These are phyloP conservation scores for Ophiostoma quercus DNA, from an alignment of 2,329 filamentous ascomycete genomes.

Conservation along the genomic window DNA sequence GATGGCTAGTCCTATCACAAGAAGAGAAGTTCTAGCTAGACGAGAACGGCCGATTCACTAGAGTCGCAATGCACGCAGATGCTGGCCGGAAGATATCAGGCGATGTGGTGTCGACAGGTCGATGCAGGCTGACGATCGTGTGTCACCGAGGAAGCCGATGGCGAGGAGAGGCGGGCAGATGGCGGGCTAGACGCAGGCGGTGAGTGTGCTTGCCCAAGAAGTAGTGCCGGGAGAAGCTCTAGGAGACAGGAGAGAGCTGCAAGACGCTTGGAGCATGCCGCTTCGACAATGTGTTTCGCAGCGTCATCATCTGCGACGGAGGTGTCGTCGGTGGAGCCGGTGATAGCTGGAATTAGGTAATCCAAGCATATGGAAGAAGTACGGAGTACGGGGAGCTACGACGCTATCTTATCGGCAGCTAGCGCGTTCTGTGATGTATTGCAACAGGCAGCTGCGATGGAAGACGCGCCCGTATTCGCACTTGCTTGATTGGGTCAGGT, in stretches of 20 bases:
- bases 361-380: not conserved
- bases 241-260: not conserved
- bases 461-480: slow-evolving; percentile 2
- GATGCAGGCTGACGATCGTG: not conserved
- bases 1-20: not conserved
- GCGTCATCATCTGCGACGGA: slow-evolving; percentile 18
- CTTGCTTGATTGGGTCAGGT: not conserved
- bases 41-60: not conserved
- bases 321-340: slow-evolving; percentile 4
- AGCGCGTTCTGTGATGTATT: not conserved
- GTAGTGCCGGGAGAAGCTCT: not conserved
- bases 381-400: not conserved
- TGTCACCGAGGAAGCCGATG: slow-evolving; percentile 20
- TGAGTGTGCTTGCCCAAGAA: not conserved
- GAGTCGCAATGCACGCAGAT: not conserved
- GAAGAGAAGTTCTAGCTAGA: not conserved
- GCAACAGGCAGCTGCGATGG: slow-evolving; percentile 2
- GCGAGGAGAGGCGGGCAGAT: not conserved
- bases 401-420: slow-evolving; percentile 10
- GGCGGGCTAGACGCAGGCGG: not conserved
- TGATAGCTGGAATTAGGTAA: slow-evolving; percentile 7
- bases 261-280: not conserved
- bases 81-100: not conserved
- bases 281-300: not conserved
- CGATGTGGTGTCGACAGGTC: not conserved